Evolutionary conservation across 2,329 filamentous ascomycete genomes (phyloP), one percentile per base, ranked within the genome.

Genomic region (Monascus ruber): DNA sequence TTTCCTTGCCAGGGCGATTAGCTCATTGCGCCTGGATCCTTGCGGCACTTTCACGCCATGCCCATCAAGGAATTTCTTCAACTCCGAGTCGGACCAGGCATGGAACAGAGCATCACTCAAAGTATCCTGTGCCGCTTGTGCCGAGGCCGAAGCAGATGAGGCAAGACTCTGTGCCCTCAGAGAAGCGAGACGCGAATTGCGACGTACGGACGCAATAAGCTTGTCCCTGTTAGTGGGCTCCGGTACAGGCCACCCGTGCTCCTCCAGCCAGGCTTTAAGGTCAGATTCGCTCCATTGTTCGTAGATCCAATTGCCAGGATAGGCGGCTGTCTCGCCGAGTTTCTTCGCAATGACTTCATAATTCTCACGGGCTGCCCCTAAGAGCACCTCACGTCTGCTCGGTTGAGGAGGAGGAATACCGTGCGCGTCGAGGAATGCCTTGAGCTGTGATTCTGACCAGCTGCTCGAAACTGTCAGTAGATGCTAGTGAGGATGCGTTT

Each of bases 231-330:
- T 80, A 36, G 77, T 77, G 26, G 86, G 83, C 61, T 96, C 89
- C 44, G 91, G 89, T 39, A 77, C 84, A 8, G 85, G 81, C 63
- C 89, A 79, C 37, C 91, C 91, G 50, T 86, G 79, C 49, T 82
- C 81, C 54, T 96, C 91, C 35, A 95, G 81, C 83, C 85, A 98
- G 49, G 84, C 76, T 72, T 96, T 96, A 46, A 94, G 69, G 36
- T 95, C 89, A 48, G 88, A 95, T 48, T 94, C 85, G 38, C 84
- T 81, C 91, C 91, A 98, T 5, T 81, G 73, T 44, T 80, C 74
- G 59, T 95, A 98, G 33, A 96, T 70, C 91, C 91, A 96, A 67
- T 95, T 79, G 31, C 91, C 91, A 28, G 91, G 91, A 57, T 96
- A 96, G n/a, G 78, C 68, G 38, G 77, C 68, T 9, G 85, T 82